These are phyloP conservation scores for Syzygium aqueum DNA, from an alignment of 345 rosid genomes.

Conservation along the genomic window DNA sequence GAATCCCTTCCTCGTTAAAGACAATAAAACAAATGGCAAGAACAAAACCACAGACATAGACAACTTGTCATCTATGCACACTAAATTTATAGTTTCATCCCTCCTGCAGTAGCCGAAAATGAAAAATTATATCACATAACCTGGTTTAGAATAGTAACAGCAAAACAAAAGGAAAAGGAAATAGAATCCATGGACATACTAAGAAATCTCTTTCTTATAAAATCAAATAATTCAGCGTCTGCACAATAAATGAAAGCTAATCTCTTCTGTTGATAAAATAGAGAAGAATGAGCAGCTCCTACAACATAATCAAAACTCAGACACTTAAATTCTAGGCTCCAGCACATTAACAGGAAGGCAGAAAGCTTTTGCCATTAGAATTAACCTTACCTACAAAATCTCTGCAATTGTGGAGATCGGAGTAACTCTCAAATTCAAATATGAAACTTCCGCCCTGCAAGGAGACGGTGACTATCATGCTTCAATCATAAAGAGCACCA, in stretches of 20 bases:
- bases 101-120: neutral
- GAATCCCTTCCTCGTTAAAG: neutral
- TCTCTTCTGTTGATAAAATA: neutral
- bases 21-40: neutral
- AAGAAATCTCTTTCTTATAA: neutral
- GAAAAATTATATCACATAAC: neutral
- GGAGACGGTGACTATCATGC: neutral
- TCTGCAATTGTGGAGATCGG: slow-evolving; percentile 72
- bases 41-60: neutral
- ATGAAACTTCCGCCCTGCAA: slow-evolving; percentile 67
- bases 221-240: neutral
- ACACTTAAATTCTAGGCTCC: neutral
- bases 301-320: neutral
- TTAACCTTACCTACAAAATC: slow-evolving; percentile 67
- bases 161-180: neutral
- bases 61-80: neutral
- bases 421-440: slow-evolving; percentile 73
- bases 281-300: neutral
- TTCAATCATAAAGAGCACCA: neutral
- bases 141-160: neutral
- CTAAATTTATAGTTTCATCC: neutral
- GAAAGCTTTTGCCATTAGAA: neutral
- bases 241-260: neutral
- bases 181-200: neutral
- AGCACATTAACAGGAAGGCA: neutral